Conservation (phyloP, 2,329 filamentous ascomycete species). For the Cadophora sp. region DNA sequence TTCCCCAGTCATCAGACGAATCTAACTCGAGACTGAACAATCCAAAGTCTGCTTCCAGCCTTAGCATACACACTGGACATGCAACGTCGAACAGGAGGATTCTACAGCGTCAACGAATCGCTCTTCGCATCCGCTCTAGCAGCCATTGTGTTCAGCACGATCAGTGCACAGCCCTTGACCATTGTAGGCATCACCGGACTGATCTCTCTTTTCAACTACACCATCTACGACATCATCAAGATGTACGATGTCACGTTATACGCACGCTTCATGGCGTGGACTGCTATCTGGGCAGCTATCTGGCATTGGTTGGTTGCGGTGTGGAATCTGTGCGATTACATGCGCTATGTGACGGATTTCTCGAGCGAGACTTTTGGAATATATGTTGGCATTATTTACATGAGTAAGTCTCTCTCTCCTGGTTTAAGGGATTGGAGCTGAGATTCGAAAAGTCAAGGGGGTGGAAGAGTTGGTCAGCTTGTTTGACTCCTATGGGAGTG, state of each 20-base stretch:
- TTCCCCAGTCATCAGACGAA: neutral
- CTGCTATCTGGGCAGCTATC: constrained; percentile 49
- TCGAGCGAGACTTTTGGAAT: constrained; percentile 23
- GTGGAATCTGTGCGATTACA: constrained; percentile 61
- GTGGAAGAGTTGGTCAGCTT: constrained; percentile 22
- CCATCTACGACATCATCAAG: constrained; percentile 62
- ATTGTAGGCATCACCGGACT: constrained; percentile 64
- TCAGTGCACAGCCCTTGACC: constrained; percentile 60
- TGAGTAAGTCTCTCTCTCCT: constrained; percentile 18
- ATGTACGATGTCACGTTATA: constrained; percentile 57
- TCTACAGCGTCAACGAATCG: constrained; percentile 63
- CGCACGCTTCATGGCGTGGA: constrained; percentile 61
- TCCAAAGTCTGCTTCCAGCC: constrained; percentile 58
- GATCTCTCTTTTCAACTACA: constrained; percentile 64
- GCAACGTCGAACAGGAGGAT: constrained; percentile 59
- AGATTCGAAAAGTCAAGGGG: constrained; percentile 18
- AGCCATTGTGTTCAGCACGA: constrained; percentile 59
- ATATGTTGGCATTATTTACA: constrained; percentile 26
- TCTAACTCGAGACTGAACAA: neutral
- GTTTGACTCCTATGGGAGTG: constrained; percentile 17
- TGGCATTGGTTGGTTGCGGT: constrained; percentile 64
- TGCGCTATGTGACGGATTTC: constrained; percentile 61
- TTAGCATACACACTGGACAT: constrained; percentile 66
- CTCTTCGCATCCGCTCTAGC: constrained; percentile 62
- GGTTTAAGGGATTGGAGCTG: neutral